Evolutionary conservation across 257 asterid species (phyloP).

Genomic region (Avicennia marina): DNA sequence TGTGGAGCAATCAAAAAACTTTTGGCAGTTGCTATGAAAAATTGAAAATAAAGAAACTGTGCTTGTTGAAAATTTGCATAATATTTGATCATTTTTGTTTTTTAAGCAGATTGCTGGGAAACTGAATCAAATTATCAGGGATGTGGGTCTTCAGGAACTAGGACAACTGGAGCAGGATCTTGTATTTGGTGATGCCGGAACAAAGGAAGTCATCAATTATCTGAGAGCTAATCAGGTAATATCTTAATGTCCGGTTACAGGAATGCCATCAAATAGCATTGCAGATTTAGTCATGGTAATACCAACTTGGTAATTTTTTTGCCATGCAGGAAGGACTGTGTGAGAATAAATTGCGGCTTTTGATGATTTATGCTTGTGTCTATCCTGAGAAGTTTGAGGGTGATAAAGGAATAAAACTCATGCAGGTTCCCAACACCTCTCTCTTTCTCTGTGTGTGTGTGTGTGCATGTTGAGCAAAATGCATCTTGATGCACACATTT

Average conservation of each 20-base stretch:
- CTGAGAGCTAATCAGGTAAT: slow-evolving; percentile 65
- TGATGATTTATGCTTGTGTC: slow-evolving; percentile 83
- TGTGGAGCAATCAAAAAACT: slow-evolving; percentile 3
- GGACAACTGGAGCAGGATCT: slow-evolving; percentile 98
- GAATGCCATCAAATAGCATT: neutral
- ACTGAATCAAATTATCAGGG: slow-evolving; percentile 62
- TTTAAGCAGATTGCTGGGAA: slow-evolving; percentile 85
- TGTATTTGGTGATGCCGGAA: slow-evolving; percentile 98
- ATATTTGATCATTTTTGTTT: slow-evolving; percentile 10
- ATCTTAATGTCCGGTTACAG: slow-evolving; percentile 7
- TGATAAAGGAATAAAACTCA: slow-evolving; percentile 78
- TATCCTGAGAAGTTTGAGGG: slow-evolving; percentile 96
- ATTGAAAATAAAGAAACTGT: neutral
- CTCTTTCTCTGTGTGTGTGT: neutral
- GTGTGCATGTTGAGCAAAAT: neutral
- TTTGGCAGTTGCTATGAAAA: slow-evolving; percentile 1
- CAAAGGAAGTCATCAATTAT: slow-evolving; percentile 82
- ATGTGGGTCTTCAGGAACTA: slow-evolving; percentile 70
- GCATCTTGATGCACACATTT: neutral
- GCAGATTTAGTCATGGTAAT: neutral
- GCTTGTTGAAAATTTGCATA: neutral
- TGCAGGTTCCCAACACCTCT: slow-evolving; percentile 62
- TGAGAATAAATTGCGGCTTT: slow-evolving; percentile 78
- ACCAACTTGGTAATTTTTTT: too few relatives aligned
- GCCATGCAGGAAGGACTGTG: slow-evolving; percentile 42